These are phyloP conservation scores for Oryza longistaminata DNA, from an alignment of 176 grass and related monocot genomes.

Conservation along the genomic window DNA sequence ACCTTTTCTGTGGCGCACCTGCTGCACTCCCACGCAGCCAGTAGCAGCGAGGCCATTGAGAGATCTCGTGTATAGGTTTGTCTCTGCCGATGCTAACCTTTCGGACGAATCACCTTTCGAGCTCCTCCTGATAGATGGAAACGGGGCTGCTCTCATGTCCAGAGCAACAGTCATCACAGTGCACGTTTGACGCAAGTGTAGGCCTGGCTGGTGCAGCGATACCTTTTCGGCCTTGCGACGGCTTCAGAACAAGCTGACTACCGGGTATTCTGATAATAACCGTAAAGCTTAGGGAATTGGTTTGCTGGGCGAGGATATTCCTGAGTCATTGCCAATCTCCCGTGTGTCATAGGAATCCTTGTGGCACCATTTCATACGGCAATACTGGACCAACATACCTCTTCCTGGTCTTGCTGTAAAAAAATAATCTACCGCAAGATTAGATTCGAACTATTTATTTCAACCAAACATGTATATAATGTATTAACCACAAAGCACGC, in stretches of 20 bases:
- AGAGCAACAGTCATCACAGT: constrained; percentile 66
- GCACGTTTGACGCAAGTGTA: constrained; percentile 54
- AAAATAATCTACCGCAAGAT: constrained; percentile 24
- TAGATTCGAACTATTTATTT: constrained; percentile 28
- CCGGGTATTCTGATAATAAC: constrained; percentile 64
- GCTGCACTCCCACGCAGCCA: constrained; percentile 64
- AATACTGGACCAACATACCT: constrained; percentile 66
- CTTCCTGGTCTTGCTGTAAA: constrained; percentile 82
- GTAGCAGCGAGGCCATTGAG: constrained; percentile 61
- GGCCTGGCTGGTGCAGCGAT: constrained; percentile 53
- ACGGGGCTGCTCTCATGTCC: constrained; percentile 93
- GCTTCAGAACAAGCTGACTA: constrained; percentile 55
- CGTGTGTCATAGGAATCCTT: constrained; percentile 70
- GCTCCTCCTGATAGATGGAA: constrained; percentile 54
- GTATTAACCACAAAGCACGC: constrained; percentile 38
- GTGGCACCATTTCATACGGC: constrained; percentile 61
- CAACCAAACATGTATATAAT: not conserved
- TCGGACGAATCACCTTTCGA: constrained; percentile 50
- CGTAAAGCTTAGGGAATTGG: constrained; percentile 58
- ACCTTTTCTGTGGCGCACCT: constrained; percentile 71
- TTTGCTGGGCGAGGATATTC: constrained; percentile 63
- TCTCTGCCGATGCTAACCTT: constrained; percentile 49
- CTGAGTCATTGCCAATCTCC: constrained; percentile 65
- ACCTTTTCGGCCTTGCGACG: constrained; percentile 53
- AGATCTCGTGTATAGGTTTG: constrained; percentile 56